A percentile compares a stretch with the other conserved stretches of the same genome.
Conservation (phyloP, 352 stramenopile genomes). For the Phytopythium litorale region DNA sequence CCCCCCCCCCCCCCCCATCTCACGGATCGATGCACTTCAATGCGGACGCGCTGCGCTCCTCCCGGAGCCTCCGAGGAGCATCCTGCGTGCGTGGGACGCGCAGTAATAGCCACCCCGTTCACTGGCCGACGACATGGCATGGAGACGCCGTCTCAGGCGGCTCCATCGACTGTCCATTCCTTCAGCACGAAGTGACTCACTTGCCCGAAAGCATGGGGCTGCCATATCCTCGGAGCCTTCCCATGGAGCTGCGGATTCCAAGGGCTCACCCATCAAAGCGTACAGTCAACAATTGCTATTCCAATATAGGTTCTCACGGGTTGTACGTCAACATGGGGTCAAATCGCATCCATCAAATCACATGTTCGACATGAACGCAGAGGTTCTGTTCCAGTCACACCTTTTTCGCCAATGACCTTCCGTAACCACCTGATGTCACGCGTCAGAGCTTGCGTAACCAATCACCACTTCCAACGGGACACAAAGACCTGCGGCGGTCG, state of each 20-base stretch:
- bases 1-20: no score
- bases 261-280: constrained; percentile 3
- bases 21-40: no score
- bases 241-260: neutral
- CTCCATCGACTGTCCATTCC: no score
- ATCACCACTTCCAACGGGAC: neutral
- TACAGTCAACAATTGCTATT: constrained; percentile 8
- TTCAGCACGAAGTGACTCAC: no score
- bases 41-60: no score
- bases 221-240: no score
- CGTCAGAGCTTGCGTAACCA: neutral
- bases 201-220: no score
- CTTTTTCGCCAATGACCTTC: neutral
- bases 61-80: no score
- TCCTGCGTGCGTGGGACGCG: no score
- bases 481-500: constrained; percentile 2
- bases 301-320: neutral
- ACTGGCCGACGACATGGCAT: no score
- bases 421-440: neutral
- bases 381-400: neutral
- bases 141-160: no score
- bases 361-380: neutral
- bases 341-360: neutral
- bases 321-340: neutral
- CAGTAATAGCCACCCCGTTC: no score